These are phyloP conservation scores for Fonsecaea erecta DNA, from an alignment of 2,329 filamentous ascomycete genomes.

Conservation along the genomic window DNA sequence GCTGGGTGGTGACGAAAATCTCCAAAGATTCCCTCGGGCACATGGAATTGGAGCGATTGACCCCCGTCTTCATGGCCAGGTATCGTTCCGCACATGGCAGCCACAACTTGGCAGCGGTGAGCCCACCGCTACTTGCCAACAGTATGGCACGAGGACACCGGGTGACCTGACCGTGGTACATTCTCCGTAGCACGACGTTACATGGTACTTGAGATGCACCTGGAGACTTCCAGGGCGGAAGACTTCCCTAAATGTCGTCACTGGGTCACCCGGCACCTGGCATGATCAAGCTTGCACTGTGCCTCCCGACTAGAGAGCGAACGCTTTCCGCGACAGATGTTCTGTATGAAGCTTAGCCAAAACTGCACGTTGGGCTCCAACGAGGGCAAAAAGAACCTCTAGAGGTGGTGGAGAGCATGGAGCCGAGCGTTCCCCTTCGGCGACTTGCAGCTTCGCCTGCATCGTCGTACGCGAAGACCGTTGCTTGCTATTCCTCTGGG, in stretches of 20 bases:
- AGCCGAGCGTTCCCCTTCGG: neutral
- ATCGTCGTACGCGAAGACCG: neutral
- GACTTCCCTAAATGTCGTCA: neutral
- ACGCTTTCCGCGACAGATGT: neutral
- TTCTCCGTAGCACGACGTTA: neutral
- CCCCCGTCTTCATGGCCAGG: conserved; percentile 1
- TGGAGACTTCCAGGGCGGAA: neutral
- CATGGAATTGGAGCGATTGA: neutral
- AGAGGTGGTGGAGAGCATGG: neutral
- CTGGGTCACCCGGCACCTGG: conserved; percentile 6
- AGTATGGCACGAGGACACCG: conserved; percentile 10
- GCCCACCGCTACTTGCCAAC: conserved; percentile 28
- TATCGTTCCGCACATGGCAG: conserved; percentile 23
- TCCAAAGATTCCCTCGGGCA: neutral
- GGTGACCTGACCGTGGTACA: conserved; percentile 19
- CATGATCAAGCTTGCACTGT: conserved; percentile 8
- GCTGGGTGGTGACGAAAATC: neutral
- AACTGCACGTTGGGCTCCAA: neutral
- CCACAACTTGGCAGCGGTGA: conserved; percentile 31
- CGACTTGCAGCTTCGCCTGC: conserved; percentile 2
- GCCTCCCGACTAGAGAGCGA: neutral
- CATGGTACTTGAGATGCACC: conserved; percentile 7
- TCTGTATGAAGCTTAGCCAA: conserved; percentile 8
- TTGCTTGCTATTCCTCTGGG: neutral
- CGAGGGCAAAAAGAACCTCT: neutral